Conservation (phyloP, 306 rosid species). For the Herpetospermum pedunculosum region DNA sequence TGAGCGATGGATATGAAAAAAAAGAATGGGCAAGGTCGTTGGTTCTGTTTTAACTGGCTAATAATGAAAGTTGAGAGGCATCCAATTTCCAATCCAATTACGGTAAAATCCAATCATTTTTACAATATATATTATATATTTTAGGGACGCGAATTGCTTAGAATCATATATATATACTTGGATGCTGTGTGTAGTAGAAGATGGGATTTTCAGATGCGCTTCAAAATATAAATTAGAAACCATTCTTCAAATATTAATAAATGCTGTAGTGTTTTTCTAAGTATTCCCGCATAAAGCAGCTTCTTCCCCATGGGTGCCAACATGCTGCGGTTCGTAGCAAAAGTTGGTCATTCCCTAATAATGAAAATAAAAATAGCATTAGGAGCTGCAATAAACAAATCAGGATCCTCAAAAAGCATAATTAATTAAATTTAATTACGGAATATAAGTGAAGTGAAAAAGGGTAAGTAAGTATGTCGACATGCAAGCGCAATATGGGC, state of each 20-base stretch:
- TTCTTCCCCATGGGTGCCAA: neutral
- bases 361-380: neutral
- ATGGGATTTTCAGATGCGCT: neutral
- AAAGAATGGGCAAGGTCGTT: neutral
- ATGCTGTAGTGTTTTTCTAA: neutral
- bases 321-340: conserved; percentile 6
- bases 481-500: conserved; percentile 20
- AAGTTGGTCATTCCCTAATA: neutral
- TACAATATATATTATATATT: too few relatives aligned
- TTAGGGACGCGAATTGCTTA: too few relatives aligned
- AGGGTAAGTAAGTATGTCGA: conserved; percentile 37
- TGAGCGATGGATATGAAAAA: neutral
- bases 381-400: neutral
- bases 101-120: too few relatives aligned
- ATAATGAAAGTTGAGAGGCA: neutral
- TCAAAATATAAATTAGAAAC: neutral
- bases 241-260: neutral
- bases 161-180: too few relatives aligned
- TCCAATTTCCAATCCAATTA: neutral
- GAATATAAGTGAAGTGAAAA: too few relatives aligned
- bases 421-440: neutral
- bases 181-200: neutral
- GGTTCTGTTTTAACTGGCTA: neutral
- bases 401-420: neutral
- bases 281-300: conserved; percentile 2